Evolutionary conservation across 1,284 basidiomycete species (phyloP), one percentile per base, ranked within the genome.

Genomic region (Ustilago xerochloae): DNA sequence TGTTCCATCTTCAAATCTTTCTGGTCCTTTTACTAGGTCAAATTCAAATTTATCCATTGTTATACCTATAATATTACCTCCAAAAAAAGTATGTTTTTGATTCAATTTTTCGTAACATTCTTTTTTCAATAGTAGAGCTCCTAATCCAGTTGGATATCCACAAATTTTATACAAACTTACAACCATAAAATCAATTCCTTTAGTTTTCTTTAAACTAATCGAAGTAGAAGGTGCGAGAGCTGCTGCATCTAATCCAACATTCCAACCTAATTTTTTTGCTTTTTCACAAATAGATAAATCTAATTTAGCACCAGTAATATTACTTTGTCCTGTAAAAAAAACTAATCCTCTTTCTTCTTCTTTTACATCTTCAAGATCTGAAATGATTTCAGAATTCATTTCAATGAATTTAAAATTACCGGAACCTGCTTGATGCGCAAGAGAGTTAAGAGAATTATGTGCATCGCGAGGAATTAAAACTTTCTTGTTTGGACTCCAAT

Each of bases 321-420:
- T 71, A 50, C 56, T 60, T 29, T 71, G 68, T 1, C 62, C 68
- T 6, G 58, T 65, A 30, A 71, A 58, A n/a, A 71, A 71, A 4
- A 54, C 41, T 15, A 71, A 13, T 0, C 68, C 68, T 32, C 56
- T 67, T 6, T n/a, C 26, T 7, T 30, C 36, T 22, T 24, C 18
- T 24, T 30, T 1, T 13, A 16, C 20, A 26, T 3, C 9, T 18
- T 4, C 12, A 18, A 30, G 12, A 7, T 6, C 18, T 4, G 43
- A 28, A 39, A 24, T n/a, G 39, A 51, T 35, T 1, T 36, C 29
- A n/a, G n/a, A n/a, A n/a, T 13, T 20, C 12, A 64, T 55, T 22
- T 70, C 67, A 22, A 70, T 18, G 10, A 70, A 53, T 15, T 54
- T 33, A 30, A 70, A 70, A 0, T 0, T 1, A 0, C 61, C 67